These are phyloP conservation scores for Coemansia sp. DNA, from an alignment of 192 early-diverging fungal genomes.

Conservation along the genomic window DNA sequence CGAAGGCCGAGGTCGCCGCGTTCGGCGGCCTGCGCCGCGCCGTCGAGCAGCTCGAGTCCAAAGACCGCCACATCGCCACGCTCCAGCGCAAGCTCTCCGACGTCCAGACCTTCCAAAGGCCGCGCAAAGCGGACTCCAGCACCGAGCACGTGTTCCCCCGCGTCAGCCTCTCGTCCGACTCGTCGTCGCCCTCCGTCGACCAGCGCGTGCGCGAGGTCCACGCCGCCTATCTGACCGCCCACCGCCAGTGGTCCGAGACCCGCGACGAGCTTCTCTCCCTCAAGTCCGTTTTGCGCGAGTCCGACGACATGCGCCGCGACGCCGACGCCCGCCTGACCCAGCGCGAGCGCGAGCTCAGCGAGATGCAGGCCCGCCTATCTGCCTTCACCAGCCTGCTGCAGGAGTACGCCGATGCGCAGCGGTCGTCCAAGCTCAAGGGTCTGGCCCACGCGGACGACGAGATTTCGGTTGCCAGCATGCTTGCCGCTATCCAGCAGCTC, in stretches of 20 bases:
- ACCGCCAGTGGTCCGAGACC: conserved; percentile 41
- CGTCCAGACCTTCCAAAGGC: neutral
- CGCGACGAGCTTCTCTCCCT: conserved; percentile 43
- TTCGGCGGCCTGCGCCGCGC: conserved; percentile 24
- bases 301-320: conserved; percentile 40
- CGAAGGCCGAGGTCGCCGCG: conserved; percentile 34
- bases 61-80: conserved; percentile 36
- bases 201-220: conserved; percentile 28
- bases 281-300: conserved; percentile 31
- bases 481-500: conserved; percentile 48
- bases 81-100: conserved; percentile 45
- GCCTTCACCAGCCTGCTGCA: conserved; percentile 43
- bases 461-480: conserved; percentile 40
- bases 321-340: conserved; percentile 27
- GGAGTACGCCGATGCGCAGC: conserved; percentile 38
- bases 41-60: conserved; percentile 40
- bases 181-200: neutral
- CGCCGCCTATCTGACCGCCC: conserved; percentile 40
- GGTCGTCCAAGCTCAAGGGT: conserved; percentile 10
- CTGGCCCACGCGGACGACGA: conserved; percentile 11
- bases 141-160: conserved; percentile 11
- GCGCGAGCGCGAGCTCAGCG: conserved; percentile 42
- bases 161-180: conserved; percentile 23
- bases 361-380: conserved; percentile 35
- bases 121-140: conserved; percentile 1